Evolutionary conservation across 78 protist species (phyloP).

Genomic region (Anaeramoeba flamelloides): DNA sequence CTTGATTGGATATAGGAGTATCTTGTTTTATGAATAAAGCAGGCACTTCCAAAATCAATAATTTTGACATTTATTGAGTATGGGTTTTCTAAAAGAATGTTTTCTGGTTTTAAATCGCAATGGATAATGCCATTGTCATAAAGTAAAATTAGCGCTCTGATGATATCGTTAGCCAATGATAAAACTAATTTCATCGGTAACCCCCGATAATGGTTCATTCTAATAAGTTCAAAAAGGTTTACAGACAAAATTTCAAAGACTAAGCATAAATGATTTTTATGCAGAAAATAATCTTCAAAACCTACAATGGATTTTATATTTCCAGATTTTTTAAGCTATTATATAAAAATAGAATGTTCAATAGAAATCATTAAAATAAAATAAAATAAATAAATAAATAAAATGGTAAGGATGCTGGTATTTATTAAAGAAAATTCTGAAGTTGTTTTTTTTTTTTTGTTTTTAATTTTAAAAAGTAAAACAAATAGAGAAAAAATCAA

Average conservation of each 20-base stretch:
- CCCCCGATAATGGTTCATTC: background rate
- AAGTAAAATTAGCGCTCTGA: background rate
- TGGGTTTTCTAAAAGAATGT: background rate
- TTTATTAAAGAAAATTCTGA: too few relatives aligned
- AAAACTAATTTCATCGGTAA: background rate
- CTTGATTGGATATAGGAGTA: background rate
- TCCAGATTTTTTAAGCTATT: too few relatives aligned
- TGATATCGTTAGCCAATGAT: background rate
- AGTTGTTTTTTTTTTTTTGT: too few relatives aligned
- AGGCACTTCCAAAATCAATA: constrained; percentile 1
- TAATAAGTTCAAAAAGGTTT: background rate
- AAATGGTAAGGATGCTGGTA: too few relatives aligned
- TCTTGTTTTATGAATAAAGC: background rate
- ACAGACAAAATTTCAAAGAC: background rate
- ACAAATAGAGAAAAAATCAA: too few relatives aligned
- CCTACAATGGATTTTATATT: too few relatives aligned
- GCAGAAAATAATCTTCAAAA: background rate
- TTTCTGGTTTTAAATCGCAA: background rate
- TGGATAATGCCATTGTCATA: background rate
- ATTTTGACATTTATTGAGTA: background rate
- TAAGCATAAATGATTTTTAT: background rate
- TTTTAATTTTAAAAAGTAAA: too few relatives aligned
- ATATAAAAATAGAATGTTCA: too few relatives aligned
- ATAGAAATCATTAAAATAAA: too few relatives aligned
- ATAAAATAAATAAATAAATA: too few relatives aligned